phyloP scores from a whole-genome alignment of 2,329 filamentous ascomycete species.

The Catunica adiposa region DNA sequence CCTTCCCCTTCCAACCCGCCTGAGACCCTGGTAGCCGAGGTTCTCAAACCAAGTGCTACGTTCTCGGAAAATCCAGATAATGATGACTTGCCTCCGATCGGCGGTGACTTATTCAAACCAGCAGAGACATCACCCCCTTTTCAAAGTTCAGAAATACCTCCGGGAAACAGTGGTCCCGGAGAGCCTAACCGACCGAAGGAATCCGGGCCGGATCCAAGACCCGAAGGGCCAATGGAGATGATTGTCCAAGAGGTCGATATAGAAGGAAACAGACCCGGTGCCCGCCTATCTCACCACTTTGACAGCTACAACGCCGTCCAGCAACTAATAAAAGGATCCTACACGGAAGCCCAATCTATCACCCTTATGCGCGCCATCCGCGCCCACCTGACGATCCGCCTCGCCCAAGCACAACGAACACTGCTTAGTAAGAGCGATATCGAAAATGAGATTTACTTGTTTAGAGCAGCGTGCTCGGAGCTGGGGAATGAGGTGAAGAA shows the following conservation, averaged over 20 bases:
- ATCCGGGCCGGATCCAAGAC: background rate
- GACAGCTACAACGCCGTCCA: constrained; percentile 84
- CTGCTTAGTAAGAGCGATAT: constrained; percentile 83
- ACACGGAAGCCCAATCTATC: constrained; percentile 57
- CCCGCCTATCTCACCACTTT: constrained; percentile 68
- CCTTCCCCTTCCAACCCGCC: background rate
- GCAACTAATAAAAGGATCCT: constrained; percentile 55
- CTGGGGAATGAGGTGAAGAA: constrained; percentile 74
- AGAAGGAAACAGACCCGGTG: background rate
- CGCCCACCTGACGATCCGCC: constrained; percentile 56
- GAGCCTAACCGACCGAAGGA: background rate
- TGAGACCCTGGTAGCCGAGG: background rate
- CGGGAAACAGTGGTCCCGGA: background rate
- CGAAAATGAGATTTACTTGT: constrained; percentile 86
- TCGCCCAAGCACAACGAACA: constrained; percentile 62
- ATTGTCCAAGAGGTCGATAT: background rate
- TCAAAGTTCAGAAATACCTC: background rate
- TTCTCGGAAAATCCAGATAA: background rate
- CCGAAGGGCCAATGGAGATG: background rate
- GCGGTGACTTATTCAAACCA: background rate
- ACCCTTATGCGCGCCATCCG: constrained; percentile 88
- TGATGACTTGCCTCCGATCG: background rate
- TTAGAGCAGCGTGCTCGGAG: constrained; percentile 84
- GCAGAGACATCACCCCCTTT: background rate
- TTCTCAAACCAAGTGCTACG: background rate